Evolutionary conservation across 805 yeast species (phyloP), one percentile per base, ranked within the genome.

Genomic region (Wickerhamiella allomyrinae): DNA sequence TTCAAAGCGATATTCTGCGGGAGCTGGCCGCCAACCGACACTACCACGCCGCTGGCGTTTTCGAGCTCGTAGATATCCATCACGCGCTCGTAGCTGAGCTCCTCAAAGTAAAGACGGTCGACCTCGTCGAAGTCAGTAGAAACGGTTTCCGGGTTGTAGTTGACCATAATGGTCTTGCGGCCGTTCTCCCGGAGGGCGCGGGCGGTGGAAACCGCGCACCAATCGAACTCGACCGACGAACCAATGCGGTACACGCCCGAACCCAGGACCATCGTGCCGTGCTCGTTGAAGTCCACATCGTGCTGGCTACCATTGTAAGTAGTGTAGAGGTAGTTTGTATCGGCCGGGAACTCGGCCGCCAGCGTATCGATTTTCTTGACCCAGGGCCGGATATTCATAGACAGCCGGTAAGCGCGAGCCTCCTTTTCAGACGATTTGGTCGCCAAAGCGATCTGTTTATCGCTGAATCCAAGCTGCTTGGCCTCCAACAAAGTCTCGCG

Each of bases 211-310:
- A 89, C 98, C 43, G 97, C 98, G 72, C 98, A 89, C 98, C 98
- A 89, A 65, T 89, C 98, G 57, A 89, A 89, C 68, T 91, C 98
- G 42, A 89, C 98, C 24, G 96, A 86, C 2, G 96, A 87, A 46
- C 98, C 98, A 62, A 89, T 89, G 65, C 98, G 77, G 74, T 89
- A 89, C 40, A 91, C 98, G 69, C 98, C 97, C n/a, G 96, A 86
- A 42, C 97, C 98, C 54, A 89, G 71, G 33, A 89, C 97, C 76
- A 91, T 69, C 47, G 91, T 80, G 58, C 97, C 97, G 51, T 82
- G 72, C 46, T 89, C 97, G 55, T 80, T 74, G 59, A 89, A 91
- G 36, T 68, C 73, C 39, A 89, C 79, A 62, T 89, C 98, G 51
- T 77, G 79, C 44, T 76, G 69, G 45, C 83, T 72, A 44, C 96